These are phyloP conservation scores for Malassezia restricta DNA, from an alignment of 1,284 basidiomycete species.

Conservation along the genomic window DNA sequence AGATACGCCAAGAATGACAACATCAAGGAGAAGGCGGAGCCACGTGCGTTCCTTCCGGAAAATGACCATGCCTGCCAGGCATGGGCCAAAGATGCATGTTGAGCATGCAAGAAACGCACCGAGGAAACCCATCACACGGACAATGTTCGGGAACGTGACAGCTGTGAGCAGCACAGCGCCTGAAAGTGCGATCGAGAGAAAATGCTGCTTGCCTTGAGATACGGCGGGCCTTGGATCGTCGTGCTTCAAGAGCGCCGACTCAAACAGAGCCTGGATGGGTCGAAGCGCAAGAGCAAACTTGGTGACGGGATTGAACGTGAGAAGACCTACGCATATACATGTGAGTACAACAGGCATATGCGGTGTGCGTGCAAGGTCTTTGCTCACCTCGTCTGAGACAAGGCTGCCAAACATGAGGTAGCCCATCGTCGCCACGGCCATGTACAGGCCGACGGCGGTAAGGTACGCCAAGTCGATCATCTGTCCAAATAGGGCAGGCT, in stretches of 20 bases:
- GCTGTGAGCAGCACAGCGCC: constrained; percentile 29
- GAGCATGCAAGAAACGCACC: constrained; percentile 73
- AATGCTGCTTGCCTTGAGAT: constrained; percentile 6
- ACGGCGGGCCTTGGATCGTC: neutral
- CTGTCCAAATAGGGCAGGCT: constrained; percentile 64
- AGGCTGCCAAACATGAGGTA: constrained; percentile 59
- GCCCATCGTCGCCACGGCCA: constrained; percentile 68
- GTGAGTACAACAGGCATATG: constrained; percentile 68
- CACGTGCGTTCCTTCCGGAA: constrained; percentile 12
- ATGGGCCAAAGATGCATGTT: constrained; percentile 45
- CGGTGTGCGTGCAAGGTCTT: constrained; percentile 63
- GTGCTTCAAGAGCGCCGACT: constrained; percentile 11
- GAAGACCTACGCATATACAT: constrained; percentile 69
- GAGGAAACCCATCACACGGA: constrained; percentile 76
- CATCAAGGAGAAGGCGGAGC: constrained; percentile 16
- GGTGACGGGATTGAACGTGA: constrained; percentile 61
- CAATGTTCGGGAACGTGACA: constrained; percentile 64
- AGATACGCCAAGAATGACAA: constrained; percentile 21
- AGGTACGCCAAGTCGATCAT: constrained; percentile 79
- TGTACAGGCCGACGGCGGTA: constrained; percentile 67
- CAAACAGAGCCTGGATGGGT: constrained; percentile 50
- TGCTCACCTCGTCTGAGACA: constrained; percentile 66
- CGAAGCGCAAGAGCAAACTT: constrained; percentile 77
- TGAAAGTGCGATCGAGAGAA: constrained; percentile 20
- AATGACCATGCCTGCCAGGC: constrained; percentile 30